phyloP scores from a whole-genome alignment of 768 basidiomycete species.

The Strobilomyces dryophilus region DNA sequence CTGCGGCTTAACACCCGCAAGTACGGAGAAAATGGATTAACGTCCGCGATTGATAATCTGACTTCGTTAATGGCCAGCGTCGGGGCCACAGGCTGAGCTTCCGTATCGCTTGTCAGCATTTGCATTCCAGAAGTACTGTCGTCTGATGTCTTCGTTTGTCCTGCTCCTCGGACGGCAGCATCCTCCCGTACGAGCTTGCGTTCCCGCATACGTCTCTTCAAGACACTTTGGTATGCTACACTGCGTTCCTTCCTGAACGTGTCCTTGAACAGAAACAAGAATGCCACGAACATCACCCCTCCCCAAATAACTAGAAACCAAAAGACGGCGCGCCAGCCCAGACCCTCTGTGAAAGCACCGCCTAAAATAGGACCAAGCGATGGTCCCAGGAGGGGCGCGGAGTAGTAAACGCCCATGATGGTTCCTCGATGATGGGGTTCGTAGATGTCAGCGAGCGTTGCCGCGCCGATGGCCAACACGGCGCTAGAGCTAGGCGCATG shows the following conservation, averaged over 20 bases:
- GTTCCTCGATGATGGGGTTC: constrained; percentile 71
- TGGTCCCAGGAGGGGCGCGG: constrained; percentile 74
- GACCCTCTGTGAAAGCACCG: constrained; percentile 60
- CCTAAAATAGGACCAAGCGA: constrained; percentile 68
- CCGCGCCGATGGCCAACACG: constrained; percentile 63
- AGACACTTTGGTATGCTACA: constrained; percentile 66
- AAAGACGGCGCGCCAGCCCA: constrained; percentile 80
- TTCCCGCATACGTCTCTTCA: constrained; percentile 40
- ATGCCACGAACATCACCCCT: constrained; percentile 49
- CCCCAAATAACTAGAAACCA: constrained; percentile 75
- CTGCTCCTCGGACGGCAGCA: not conserved
- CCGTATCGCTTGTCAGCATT: constrained; percentile 21
- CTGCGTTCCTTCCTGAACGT: constrained; percentile 85
- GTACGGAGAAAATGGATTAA: constrained; percentile 71
- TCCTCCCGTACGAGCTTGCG: constrained; percentile 16
- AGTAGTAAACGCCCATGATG: constrained; percentile 80
- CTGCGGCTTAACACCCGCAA: constrained; percentile 50
- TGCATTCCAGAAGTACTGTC: not conserved
- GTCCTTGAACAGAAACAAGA: constrained; percentile 73
- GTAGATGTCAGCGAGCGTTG: constrained; percentile 76
- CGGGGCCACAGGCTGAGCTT: constrained; percentile 16
- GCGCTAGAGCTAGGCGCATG: constrained; percentile 49
- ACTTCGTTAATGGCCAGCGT: constrained; percentile 32
- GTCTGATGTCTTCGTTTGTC: constrained; percentile 2
- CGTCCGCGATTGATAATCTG: constrained; percentile 59